Conservation (phyloP, 352 stramenopile genomes). For the Elongisporangium undulatum region DNA sequence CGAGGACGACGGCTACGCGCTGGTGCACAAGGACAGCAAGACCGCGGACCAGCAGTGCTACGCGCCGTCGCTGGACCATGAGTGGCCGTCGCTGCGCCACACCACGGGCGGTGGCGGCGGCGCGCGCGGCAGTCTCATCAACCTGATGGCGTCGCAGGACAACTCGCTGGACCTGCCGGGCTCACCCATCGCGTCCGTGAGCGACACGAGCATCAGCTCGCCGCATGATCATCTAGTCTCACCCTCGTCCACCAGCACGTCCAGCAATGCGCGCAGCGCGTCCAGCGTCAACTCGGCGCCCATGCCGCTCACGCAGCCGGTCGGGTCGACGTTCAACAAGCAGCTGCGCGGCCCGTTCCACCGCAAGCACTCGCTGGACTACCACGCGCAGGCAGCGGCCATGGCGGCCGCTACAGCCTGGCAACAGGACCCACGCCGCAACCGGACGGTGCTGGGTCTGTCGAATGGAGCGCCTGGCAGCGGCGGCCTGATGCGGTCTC, state of each 20-base stretch:
- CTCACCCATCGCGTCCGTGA: slow-evolving; percentile 15
- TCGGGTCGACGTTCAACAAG: slow-evolving; percentile 10
- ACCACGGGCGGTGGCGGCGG: slow-evolving; percentile 2
- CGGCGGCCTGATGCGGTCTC: neutral
- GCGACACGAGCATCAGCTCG: slow-evolving; percentile 25
- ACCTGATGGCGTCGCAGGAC: slow-evolving; percentile 7
- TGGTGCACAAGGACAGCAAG: neutral
- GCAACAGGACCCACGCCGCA: slow-evolving; percentile 11
- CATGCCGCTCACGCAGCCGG: slow-evolving; percentile 6
- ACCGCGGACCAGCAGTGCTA: neutral
- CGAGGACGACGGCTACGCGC: slow-evolving; percentile 1
- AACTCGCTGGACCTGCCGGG: slow-evolving; percentile 7
- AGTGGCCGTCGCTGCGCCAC: slow-evolving; percentile 8
- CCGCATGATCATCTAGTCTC: slow-evolving; percentile 50
- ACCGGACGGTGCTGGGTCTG: neutral
- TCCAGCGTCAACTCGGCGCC: slow-evolving; percentile 30
- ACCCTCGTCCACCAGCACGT: slow-evolving; percentile 51
- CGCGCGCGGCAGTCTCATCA: neutral
- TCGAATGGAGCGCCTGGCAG: neutral
- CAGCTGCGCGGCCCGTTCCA: slow-evolving; percentile 18
- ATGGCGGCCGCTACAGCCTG: slow-evolving; percentile 10
- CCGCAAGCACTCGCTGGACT: slow-evolving; percentile 38
- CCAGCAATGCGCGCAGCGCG: slow-evolving; percentile 26
- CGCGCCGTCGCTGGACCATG: neutral
- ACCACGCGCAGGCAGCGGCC: slow-evolving; percentile 12